Evolutionary conservation across 1,139 yeast genomes (phyloP).

Genomic region (Chernovozyma sophiae-reginae): DNA sequence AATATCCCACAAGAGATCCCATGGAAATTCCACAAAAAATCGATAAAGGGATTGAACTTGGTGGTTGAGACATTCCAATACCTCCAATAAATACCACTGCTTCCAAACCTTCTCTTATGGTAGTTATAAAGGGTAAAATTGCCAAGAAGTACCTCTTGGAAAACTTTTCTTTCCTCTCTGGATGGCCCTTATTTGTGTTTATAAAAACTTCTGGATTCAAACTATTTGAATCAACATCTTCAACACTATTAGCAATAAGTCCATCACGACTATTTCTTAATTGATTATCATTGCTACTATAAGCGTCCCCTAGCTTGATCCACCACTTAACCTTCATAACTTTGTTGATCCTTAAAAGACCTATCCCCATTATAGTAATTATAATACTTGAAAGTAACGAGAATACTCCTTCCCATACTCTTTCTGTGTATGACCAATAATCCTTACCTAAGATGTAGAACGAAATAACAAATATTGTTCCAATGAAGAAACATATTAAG

Average conservation of each 20-base stretch:
- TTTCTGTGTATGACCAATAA: constrained; percentile 78
- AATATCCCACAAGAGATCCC: constrained; percentile 31
- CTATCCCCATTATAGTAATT: constrained; percentile 86
- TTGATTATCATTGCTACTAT: constrained; percentile 11
- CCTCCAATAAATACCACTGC: constrained; percentile 49
- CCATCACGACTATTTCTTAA: neutral
- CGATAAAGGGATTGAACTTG: constrained; percentile 37
- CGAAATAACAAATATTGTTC: constrained; percentile 68
- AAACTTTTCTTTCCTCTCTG: constrained; percentile 9
- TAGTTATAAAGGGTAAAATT: constrained; percentile 40
- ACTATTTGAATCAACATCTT: constrained; percentile 11
- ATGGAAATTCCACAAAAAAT: constrained; percentile 32
- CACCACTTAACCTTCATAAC: constrained; percentile 51
- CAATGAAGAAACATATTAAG: constrained; percentile 68
- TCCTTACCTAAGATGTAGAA: constrained; percentile 78
- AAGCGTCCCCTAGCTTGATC: constrained; percentile 44
- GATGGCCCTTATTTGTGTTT: neutral
- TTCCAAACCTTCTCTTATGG: constrained; percentile 46
- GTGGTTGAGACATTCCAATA: constrained; percentile 40
- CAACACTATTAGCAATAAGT: neutral
- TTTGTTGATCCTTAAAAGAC: constrained; percentile 77
- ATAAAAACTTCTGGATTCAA: neutral
- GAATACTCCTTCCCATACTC: constrained; percentile 89
- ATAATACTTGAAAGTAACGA: constrained; percentile 75
- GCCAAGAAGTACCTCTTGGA: constrained; percentile 35